Percentiles rank a stretch among this genome's conserved stretches.
phyloP scores from a whole-genome alignment of 176 grass and related monocot species.

The Hordeum marinum region DNA sequence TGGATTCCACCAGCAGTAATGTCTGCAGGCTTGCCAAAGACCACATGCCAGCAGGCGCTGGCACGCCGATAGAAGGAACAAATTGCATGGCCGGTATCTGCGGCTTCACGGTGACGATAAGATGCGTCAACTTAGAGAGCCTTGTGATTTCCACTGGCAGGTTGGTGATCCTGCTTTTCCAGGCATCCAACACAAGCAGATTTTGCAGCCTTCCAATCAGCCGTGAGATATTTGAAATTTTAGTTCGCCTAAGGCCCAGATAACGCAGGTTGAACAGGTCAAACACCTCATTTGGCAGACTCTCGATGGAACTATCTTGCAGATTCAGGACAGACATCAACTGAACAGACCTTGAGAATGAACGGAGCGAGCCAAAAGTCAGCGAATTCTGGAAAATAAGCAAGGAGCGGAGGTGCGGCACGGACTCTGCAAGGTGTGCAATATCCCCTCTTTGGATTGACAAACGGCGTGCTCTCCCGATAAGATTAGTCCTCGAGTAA shows the following conservation, averaged over 20 bases:
- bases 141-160: conserved; percentile 33
- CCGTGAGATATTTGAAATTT: conserved; percentile 8
- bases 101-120: conserved; percentile 25
- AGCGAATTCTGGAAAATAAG: conserved; percentile 31
- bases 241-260: conserved; percentile 35
- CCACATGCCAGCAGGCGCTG: conserved; percentile 8
- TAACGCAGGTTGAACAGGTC: conserved; percentile 37
- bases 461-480: conserved; percentile 18
- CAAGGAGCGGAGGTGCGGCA: conserved; percentile 25
- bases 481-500: conserved; percentile 6
- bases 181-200: conserved; percentile 26
- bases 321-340: conserved; percentile 30
- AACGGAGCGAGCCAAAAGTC: conserved; percentile 10
- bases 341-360: conserved; percentile 23
- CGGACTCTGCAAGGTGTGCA: conserved; percentile 4
- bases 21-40: conserved; percentile 25
- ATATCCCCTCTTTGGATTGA: conserved; percentile 30
- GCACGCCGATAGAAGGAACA: conserved; percentile 30
- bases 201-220: conserved; percentile 36
- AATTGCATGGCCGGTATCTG: conserved; percentile 6
- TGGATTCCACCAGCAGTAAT: conserved; percentile 33
- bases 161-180: conserved; percentile 6
- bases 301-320: conserved; percentile 27
- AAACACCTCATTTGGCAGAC: conserved; percentile 28
- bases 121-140: conserved; percentile 29